Conservation (phyloP, 331 rosid species). For the Acacia pycnantha region DNA sequence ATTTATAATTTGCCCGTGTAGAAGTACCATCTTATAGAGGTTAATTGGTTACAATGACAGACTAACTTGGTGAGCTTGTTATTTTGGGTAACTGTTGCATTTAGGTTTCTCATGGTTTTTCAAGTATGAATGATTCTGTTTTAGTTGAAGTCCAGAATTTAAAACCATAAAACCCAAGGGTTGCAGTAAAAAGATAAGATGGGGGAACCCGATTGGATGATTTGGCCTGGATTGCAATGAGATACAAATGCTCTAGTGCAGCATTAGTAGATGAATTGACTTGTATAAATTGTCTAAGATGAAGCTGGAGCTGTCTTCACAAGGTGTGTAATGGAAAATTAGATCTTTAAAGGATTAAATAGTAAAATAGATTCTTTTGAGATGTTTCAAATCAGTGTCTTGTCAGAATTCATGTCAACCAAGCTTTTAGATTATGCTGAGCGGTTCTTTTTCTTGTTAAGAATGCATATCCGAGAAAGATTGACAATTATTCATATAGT, state of each 20-base stretch:
- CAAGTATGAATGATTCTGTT: background rate
- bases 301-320: background rate
- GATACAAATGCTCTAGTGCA: background rate
- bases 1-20: background rate
- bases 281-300: background rate
- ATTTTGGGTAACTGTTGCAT: background rate
- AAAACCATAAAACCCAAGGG: background rate
- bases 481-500: constrained; percentile 2
- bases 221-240: background rate
- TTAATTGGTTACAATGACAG: background rate
- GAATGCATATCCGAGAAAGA: background rate
- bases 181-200: background rate
- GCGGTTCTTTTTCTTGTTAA: constrained; percentile 3
- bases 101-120: background rate
- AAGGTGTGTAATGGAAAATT: background rate
- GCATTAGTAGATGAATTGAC: background rate
- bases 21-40: background rate
- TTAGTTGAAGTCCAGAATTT: background rate
- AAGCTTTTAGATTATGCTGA: constrained; percentile 23
- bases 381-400: background rate
- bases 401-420: constrained; percentile 10
- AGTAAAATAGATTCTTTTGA: background rate
- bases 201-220: background rate
- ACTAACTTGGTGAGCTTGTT: background rate
- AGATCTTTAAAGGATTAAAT: background rate